Evolutionary conservation across 768 basidiomycete species (phyloP).

Genomic region (Tulasnella sp.): DNA sequence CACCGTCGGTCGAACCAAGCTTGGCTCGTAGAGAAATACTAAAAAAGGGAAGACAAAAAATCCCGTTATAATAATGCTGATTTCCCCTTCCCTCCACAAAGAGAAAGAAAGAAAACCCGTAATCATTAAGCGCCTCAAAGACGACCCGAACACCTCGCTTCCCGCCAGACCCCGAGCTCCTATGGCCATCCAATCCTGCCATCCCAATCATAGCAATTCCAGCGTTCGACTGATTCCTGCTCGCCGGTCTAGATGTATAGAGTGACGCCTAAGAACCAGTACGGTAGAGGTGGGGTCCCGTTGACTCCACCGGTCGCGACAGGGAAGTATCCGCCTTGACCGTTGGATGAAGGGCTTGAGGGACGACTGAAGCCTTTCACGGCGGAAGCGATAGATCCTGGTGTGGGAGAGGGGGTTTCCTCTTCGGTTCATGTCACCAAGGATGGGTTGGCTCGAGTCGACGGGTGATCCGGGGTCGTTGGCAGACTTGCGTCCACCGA

Average conservation of each 20-base stretch:
- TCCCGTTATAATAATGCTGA: no score
- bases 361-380: not conserved
- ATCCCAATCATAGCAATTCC: not conserved
- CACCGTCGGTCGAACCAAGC: no score
- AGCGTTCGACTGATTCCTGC: not conserved
- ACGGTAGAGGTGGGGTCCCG: not conserved
- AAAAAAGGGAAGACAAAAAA: no score
- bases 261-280: not conserved
- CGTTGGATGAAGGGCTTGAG: not conserved
- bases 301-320: no score
- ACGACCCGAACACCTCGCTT: no score
- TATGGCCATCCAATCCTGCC: no score
- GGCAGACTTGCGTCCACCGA: not conserved
- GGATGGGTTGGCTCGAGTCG: not conserved
- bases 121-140: no score
- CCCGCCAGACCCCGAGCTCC: no score
- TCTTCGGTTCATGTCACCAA: not conserved
- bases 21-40: no score
- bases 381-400: conserved; percentile 1
- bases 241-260: not conserved
- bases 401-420: not conserved
- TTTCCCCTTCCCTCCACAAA: no score
- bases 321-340: not conserved
- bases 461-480: conserved; percentile 5
- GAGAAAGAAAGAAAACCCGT: no score